Percentiles rank a stretch among this genome's conserved stretches.
Evolutionary conservation across 345 rosid species (phyloP).

Genomic region (Psidium guajava): DNA sequence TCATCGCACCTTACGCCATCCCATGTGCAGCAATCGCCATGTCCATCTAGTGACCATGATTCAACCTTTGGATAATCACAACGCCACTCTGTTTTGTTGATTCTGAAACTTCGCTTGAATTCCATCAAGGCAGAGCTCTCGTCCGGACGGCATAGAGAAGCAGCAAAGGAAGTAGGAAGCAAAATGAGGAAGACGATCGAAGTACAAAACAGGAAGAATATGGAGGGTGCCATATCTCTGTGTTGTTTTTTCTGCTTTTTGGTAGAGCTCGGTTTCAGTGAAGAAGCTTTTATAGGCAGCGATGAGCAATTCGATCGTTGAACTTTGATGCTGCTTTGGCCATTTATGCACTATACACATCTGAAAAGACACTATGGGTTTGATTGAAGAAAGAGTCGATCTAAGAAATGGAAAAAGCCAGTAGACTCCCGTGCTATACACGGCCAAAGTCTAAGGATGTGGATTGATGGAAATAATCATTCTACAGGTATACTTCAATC

Average conservation of each 20-base stretch:
- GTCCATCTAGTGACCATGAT: background rate
- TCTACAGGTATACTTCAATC: too few relatives aligned
- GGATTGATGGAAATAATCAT: too few relatives aligned
- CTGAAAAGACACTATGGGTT: too few relatives aligned
- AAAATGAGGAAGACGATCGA: background rate
- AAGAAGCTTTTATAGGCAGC: background rate
- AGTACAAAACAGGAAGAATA: too few relatives aligned
- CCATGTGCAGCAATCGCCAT: background rate
- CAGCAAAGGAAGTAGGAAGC: background rate
- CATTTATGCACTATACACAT: too few relatives aligned
- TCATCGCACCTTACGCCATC: background rate
- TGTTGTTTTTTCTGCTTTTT: background rate
- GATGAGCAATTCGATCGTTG: accelerated
- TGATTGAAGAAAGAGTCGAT: too few relatives aligned
- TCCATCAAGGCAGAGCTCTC: background rate
- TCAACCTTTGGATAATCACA: background rate
- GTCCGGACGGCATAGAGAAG: background rate
- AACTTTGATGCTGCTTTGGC: background rate
- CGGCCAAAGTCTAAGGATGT: too few relatives aligned
- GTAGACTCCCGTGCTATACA: too few relatives aligned
- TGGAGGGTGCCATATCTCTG: background rate
- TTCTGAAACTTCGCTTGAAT: background rate
- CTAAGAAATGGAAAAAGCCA: too few relatives aligned
- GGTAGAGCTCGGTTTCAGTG: background rate
- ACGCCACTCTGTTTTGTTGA: background rate